phyloP scores from a whole-genome alignment of 768 basidiomycete genomes.

The Mycena vulgaris region DNA sequence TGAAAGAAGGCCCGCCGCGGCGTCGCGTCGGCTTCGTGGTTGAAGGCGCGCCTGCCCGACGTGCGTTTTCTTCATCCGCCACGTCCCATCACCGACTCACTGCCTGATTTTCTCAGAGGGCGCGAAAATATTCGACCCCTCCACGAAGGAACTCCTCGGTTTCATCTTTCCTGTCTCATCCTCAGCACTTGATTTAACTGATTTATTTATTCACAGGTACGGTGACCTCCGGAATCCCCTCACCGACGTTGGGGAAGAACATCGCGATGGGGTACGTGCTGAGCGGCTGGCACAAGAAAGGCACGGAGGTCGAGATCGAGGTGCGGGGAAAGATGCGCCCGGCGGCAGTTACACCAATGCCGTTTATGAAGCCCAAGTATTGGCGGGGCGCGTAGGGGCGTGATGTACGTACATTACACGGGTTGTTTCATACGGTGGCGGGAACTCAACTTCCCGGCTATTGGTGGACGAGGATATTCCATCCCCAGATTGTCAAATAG shows the following conservation, averaged over 20 bases:
- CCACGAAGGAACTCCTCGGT: conserved; percentile 72
- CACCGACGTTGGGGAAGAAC: conserved; percentile 90
- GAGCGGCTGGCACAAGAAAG: conserved; percentile 91
- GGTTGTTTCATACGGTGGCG: too few species aligned
- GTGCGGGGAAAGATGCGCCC: conserved; percentile 86
- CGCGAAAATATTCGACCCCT: conserved; percentile 77
- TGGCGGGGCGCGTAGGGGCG: conserved; percentile 66
- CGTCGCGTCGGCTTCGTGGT: conserved; percentile 88
- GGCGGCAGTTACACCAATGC: conserved; percentile 86
- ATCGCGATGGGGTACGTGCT: conserved; percentile 96
- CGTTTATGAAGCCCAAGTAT: conserved; percentile 89
- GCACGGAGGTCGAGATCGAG: conserved; percentile 87
- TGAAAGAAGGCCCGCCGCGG: conserved; percentile 84
- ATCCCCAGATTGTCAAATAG: too few species aligned
- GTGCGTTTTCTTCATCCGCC: conserved; percentile 54
- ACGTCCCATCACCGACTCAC: conserved; percentile 13
- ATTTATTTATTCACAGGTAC: conserved; percentile 32
- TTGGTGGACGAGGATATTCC: too few species aligned
- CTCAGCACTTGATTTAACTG: conserved; percentile 24
- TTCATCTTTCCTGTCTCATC: conserved; percentile 11
- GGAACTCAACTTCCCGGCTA: too few species aligned
- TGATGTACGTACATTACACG: too few species aligned
- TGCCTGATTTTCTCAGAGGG: conserved; percentile 68
- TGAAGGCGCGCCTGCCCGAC: conserved; percentile 88
- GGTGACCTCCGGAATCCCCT: conserved; percentile 96